Percentiles rank a stretch among this genome's conserved stretches.
phyloP scores from a whole-genome alignment of 73 alveolate species.

The Paramecium tetraurelia region DNA sequence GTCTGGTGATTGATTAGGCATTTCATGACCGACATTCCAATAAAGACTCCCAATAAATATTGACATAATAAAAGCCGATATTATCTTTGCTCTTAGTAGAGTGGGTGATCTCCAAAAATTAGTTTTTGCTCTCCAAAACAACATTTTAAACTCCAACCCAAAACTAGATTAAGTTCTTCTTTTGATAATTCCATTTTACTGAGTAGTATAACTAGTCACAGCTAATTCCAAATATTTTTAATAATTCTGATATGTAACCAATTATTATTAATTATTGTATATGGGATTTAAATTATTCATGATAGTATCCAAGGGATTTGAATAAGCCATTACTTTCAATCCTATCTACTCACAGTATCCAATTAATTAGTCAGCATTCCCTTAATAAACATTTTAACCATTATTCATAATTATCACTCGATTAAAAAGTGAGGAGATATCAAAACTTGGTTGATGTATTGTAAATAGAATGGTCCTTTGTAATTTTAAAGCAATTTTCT shows the following conservation, averaged over 20 bases:
- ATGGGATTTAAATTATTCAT: neutral
- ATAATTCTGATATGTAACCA: constrained; percentile 5
- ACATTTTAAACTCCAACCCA: neutral
- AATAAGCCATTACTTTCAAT: neutral
- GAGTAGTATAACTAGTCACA: neutral
- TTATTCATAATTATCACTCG: neutral
- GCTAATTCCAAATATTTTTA: neutral
- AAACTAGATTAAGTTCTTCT: neutral
- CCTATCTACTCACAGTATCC: neutral
- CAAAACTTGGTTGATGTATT: constrained; percentile 55
- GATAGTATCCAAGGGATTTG: constrained; percentile 7
- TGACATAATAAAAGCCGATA: neutral
- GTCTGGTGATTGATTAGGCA: neutral
- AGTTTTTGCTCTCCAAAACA: neutral
- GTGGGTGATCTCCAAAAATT: neutral
- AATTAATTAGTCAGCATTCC: neutral
- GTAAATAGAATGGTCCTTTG: constrained; percentile 45
- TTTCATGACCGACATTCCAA: constrained; percentile 7
- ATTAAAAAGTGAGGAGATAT: constrained; percentile 46
- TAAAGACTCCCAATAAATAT: neutral
- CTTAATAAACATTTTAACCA: neutral
- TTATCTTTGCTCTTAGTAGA: neutral
- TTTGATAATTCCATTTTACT: neutral
- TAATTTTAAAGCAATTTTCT: constrained; percentile 13
- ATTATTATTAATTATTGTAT: neutral